Evolutionary conservation across 2,329 filamentous ascomycete genomes (phyloP), one percentile per base, ranked within the genome.

Genomic region (Sporothrix protearum): DNA sequence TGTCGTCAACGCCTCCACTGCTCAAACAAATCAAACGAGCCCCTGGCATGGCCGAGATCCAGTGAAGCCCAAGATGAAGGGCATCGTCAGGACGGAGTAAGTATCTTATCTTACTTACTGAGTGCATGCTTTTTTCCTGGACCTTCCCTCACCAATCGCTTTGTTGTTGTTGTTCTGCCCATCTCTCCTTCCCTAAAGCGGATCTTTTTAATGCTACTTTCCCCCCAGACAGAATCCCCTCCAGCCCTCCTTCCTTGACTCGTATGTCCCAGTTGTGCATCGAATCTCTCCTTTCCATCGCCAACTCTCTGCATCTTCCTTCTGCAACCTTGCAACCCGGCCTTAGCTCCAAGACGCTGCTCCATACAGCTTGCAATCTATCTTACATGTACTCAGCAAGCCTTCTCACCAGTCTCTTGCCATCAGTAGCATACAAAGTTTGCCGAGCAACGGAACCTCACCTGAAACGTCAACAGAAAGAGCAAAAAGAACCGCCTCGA

Each of bases 1-100:
- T 19, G 9, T 39, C 19, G 7, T 22, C 61, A 33, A 49, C 25
- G 6, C 36, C 22, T n/a, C 22, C 49, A n/a, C 70, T 36, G 10
- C 45, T 57, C 33, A 57, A 14, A 30, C 59, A 67, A 25, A 55
- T 30, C 57, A 47, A 69, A 66, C 49, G 36, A 51, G 55, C 47
- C 53, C 66, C 68, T 73, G 69, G 57, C 51, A 57, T 55, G 64
- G 64, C 25, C 22, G 36, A 33, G 25, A n/a, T 10, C 53, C 12
- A 36, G 30, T n/a, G 19, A 28, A 30, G 30, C 68, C 68, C 36
- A 59, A 33, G 25, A 33, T 49, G 68, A 51, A 69, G 61, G 68
- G 68, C 68, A 69, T 69, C 53, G 47, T 39, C 39, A 69, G n/a
- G n/a, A n/a, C n/a, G n/a, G n/a, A n/a, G n/a, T n/a, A n/a, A n/a